Base-by-base conservation (phyloP, 192 early-diverging fungal genomes). In the Entomortierella lignicola region DNA sequence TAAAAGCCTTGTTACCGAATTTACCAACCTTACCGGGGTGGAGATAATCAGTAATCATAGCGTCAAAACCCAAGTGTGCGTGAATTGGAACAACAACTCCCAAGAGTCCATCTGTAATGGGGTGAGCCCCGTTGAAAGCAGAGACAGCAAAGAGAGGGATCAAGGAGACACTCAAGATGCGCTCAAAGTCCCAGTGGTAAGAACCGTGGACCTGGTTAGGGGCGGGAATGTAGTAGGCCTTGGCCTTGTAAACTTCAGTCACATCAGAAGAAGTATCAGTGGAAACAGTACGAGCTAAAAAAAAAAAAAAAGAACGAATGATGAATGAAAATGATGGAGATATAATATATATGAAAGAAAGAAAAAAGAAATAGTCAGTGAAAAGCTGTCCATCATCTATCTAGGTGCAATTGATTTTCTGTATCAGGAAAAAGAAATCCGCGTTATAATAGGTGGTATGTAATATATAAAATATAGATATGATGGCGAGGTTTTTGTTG, bases 171-270 rank as follows among this genome's bases (percentile, higher is more conserved):
- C 92, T 89, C 23, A 96, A 77, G n/a, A 87, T 89, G 50, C 98
- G 96, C 79, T 99, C 98, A 77, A 92, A 87, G 88, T 93, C 90
- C 98, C 98, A 99, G 87, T 98, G 98, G 83, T 96, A 94, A 47
- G 94, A 94, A 25, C 98, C 98, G 74, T 94, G 88, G 43, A 91
- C 83, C 68, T 87, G 88, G 83, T 91, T 86, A 25, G 85, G 71
- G 4, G 73, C 41, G 18, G 83, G 89, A 69, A 82, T 66, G 27
- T 69, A 65, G 62, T 59, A 77, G 8, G 87, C 70, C 18, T 85
- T 84, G 30, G 82, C 71, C 75, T 83, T 62, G 65, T 62, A 74
- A 52, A 67, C 66, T 26, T 80, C 77, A 34, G 79, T 72, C 51
- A 74, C 72, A 31, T 60, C 51, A 20, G 64, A 32, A 26, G 72